Conservation (phyloP, 2,329 filamentous ascomycete genomes). For the Aureobasidium sp. region DNA sequence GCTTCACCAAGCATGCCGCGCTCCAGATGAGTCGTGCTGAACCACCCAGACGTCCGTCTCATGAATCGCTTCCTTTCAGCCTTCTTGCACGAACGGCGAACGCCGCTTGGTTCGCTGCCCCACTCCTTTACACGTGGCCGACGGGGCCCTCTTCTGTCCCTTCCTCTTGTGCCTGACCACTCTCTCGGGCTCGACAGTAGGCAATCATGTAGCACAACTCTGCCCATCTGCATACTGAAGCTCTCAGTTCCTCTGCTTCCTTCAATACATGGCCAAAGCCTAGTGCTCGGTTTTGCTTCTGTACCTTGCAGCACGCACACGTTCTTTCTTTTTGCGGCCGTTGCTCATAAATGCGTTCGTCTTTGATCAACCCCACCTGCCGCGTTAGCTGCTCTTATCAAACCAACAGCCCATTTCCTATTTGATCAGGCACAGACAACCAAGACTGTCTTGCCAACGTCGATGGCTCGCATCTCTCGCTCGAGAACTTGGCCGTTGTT, state of each 20-base stretch:
- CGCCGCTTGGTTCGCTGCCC: neutral
- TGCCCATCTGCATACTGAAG: neutral
- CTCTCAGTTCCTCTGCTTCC: neutral
- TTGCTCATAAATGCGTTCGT: neutral
- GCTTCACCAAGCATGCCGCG: neutral
- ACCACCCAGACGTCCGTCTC: neutral
- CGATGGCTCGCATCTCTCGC: constrained; percentile 4
- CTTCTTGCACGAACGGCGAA: neutral
- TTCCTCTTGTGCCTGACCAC: neutral
- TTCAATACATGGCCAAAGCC: neutral
- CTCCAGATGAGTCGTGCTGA: neutral
- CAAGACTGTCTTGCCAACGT: neutral
- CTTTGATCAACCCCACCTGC: neutral
- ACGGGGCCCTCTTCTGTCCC: neutral
- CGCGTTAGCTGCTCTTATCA: neutral
- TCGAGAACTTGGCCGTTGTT: neutral
- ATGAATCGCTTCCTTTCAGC: no score
- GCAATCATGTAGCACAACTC: neutral
- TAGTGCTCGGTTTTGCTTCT: neutral
- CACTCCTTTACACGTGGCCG: neutral
- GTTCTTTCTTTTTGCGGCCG: neutral
- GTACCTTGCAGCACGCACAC: neutral
- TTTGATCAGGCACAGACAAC: neutral
- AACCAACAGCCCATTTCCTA: neutral
- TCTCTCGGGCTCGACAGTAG: neutral